Conservation (phyloP, 2,329 filamentous ascomycete species). For the Aureobasidium vineae region DNA sequence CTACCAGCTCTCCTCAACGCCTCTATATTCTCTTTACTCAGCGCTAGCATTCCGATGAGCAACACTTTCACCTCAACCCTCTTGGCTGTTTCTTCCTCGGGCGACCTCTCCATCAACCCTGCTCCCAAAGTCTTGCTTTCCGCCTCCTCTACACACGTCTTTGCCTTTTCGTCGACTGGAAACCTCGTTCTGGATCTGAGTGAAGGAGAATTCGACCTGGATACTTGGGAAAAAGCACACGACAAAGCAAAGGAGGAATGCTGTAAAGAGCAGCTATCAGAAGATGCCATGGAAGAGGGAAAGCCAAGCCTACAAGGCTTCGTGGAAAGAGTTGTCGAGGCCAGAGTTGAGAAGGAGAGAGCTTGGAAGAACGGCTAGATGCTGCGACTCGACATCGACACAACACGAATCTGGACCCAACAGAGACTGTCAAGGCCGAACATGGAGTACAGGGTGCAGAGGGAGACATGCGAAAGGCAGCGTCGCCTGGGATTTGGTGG, state of each 20-base stretch:
- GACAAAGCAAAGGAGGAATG: slow-evolving; percentile 66
- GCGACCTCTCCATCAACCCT: slow-evolving; percentile 50
- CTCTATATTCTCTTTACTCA: slow-evolving; percentile 72
- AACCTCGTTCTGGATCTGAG: slow-evolving; percentile 77
- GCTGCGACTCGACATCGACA: background rate
- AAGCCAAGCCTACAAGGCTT: slow-evolving; percentile 8
- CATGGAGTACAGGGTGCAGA: background rate
- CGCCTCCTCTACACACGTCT: slow-evolving; percentile 73
- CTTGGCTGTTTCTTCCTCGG: slow-evolving; percentile 40
- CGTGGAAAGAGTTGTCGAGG: slow-evolving; percentile 26
- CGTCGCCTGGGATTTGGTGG: background rate
- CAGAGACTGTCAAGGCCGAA: background rate
- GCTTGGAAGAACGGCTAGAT: slow-evolving; percentile 27
- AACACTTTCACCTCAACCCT: slow-evolving; percentile 64
- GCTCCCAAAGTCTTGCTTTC: slow-evolving; percentile 60
- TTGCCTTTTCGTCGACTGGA: slow-evolving; percentile 73
- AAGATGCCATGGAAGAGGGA: slow-evolving; percentile 41
- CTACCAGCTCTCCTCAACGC: slow-evolving; percentile 82
- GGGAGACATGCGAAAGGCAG: background rate
- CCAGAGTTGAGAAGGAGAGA: slow-evolving; percentile 24
- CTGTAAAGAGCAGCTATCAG: slow-evolving; percentile 46
- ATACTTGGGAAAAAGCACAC: slow-evolving; percentile 71
- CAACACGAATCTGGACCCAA: background rate
- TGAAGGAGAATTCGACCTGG: slow-evolving; percentile 71
- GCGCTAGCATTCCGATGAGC: slow-evolving; percentile 76